phyloP scores from a whole-genome alignment of 2,329 filamentous ascomycete species.

The Albifimbria verrucaria region DNA sequence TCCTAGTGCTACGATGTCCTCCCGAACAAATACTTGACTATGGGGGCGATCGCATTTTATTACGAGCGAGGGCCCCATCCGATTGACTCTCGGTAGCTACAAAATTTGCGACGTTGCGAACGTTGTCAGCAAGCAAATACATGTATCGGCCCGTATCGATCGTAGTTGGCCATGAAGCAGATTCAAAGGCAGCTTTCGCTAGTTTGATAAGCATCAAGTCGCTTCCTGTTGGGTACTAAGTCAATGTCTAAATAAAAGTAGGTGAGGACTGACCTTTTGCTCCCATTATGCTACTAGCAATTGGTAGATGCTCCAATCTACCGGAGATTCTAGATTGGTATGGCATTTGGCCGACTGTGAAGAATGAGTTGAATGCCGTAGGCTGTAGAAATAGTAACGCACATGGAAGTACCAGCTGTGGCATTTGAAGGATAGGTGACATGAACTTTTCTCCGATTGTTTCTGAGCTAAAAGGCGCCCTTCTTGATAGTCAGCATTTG shows the following conservation, averaged over 20 bases:
- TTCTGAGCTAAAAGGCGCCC: not conserved
- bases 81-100: not conserved
- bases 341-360: conserved; percentile 7
- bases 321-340: conserved; percentile 7
- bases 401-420: conserved; percentile 1
- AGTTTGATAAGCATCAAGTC: conserved; percentile 9
- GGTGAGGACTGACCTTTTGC: not conserved
- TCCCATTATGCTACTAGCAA: conserved; percentile 6
- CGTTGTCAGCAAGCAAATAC: not conserved
- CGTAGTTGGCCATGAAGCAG: conserved; percentile 7
- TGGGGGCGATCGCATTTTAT: too few species aligned
- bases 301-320: conserved; percentile 4
- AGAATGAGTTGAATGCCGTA: not conserved
- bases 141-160: conserved; percentile 5
- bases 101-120: not conserved
- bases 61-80: not conserved
- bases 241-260: not conserved
- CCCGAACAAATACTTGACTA: too few species aligned
- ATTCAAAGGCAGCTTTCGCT: conserved; percentile 6
- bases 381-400: not conserved
- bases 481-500: not conserved
- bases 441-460: not conserved
- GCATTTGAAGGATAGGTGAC: conserved; percentile 1
- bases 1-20: too few species aligned
- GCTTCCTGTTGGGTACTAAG: not conserved